These are phyloP conservation scores for Piloderma croceum DNA, from an alignment of 768 basidiomycete genomes.

Conservation along the genomic window DNA sequence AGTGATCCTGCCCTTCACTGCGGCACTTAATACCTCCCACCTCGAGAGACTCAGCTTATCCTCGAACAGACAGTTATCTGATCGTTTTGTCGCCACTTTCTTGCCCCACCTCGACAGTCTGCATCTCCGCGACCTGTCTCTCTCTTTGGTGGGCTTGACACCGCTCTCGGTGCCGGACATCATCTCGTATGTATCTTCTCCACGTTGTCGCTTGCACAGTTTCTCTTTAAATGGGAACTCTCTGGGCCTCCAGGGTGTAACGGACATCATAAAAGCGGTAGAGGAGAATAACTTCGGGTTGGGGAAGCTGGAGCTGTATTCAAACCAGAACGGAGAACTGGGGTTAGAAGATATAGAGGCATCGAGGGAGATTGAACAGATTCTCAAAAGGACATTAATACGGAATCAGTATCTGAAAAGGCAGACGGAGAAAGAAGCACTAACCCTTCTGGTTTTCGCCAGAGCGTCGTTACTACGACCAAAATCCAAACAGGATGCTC, in stretches of 20 bases:
- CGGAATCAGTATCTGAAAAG: constrained; percentile 41
- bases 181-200: constrained; percentile 44
- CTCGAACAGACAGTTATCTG: constrained; percentile 43
- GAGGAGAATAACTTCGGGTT: constrained; percentile 43
- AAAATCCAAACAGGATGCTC: constrained; percentile 1
- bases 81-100: constrained; percentile 44
- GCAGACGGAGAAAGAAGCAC: constrained; percentile 39
- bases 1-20: constrained; percentile 35
- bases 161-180: constrained; percentile 36
- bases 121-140: constrained; percentile 46
- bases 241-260: constrained; percentile 41
- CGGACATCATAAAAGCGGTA: constrained; percentile 41
- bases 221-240: constrained; percentile 54
- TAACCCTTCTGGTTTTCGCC: constrained; percentile 45
- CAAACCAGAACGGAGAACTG: constrained; percentile 34
- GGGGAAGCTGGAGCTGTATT: constrained; percentile 42
- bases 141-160: constrained; percentile 49
- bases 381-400: constrained; percentile 29
- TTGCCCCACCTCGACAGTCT: constrained; percentile 45
- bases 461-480: constrained; percentile 45
- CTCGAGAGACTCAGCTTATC: constrained; percentile 48
- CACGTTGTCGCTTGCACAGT: constrained; percentile 42
- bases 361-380: constrained; percentile 26
- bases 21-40: constrained; percentile 49
- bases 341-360: constrained; percentile 19